Conservation (phyloP, 1,284 basidiomycete genomes). For the Amylostereum areolatum region DNA sequence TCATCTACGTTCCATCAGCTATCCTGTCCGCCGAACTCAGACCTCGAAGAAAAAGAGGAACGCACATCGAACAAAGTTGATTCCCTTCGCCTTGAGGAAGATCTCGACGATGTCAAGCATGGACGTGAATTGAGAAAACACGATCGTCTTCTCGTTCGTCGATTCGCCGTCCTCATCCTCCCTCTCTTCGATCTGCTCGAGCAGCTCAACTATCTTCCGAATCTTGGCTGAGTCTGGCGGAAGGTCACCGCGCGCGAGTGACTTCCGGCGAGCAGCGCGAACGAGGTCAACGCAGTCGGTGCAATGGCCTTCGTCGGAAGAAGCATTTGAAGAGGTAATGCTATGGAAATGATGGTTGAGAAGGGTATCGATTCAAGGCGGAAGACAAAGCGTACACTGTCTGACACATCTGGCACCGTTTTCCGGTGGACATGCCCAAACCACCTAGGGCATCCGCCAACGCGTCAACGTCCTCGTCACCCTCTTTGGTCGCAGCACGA, state of each 20-base stretch:
- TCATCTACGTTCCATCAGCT: constrained; percentile 55
- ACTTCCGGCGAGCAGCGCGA: constrained; percentile 28
- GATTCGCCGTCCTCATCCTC: constrained; percentile 34
- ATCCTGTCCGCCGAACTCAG: constrained; percentile 1
- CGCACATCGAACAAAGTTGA: constrained; percentile 84
- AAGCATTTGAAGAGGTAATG: constrained; percentile 31
- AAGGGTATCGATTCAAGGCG: neutral
- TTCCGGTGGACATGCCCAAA: constrained; percentile 52
- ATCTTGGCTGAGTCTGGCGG: constrained; percentile 85
- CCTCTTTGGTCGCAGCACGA: constrained; percentile 44
- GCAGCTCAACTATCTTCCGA: constrained; percentile 71
- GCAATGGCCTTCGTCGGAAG: constrained; percentile 45
- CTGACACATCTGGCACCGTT: constrained; percentile 75
- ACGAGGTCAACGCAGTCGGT: constrained; percentile 52
- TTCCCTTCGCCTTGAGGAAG: constrained; percentile 61
- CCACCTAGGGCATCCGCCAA: constrained; percentile 73
- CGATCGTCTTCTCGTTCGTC: constrained; percentile 81
- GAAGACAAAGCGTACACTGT: constrained; percentile 41
- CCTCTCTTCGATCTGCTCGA: constrained; percentile 62
- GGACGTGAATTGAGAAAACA: constrained; percentile 85
- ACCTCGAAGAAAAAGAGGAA: constrained; percentile 12
- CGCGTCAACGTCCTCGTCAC: constrained; percentile 63
- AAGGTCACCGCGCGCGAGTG: constrained; percentile 23
- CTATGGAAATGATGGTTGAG: constrained; percentile 19
- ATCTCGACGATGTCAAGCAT: constrained; percentile 87